A percentile compares a stretch with the other conserved stretches of the same genome.
Conservation (phyloP, 495 filamentous ascomycete species). For the Massariosphaeria phaeospora region DNA sequence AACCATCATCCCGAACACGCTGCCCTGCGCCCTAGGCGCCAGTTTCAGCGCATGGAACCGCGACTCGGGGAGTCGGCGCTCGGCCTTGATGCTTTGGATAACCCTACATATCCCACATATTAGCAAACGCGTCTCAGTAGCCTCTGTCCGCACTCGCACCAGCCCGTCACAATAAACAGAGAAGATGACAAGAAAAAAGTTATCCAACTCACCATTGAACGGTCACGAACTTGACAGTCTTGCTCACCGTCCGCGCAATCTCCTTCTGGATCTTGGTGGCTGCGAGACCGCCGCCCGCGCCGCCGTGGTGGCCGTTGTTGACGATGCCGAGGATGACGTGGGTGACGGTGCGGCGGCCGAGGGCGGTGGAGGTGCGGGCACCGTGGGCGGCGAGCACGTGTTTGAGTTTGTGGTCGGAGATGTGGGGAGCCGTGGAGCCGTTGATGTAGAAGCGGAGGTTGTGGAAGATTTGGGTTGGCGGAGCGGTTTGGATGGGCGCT, state of each 20-base stretch:
- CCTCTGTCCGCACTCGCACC: too few species aligned
- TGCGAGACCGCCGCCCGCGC: constrained; percentile 69
- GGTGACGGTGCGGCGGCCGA: constrained; percentile 69
- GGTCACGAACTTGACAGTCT: constrained; percentile 71
- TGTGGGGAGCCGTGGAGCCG: constrained; percentile 71
- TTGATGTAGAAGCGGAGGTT: constrained; percentile 77
- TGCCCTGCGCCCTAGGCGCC: constrained; percentile 15
- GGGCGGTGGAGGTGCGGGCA: constrained; percentile 58
- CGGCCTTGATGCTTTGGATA: constrained; percentile 3
- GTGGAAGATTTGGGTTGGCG: constrained; percentile 56
- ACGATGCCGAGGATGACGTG: constrained; percentile 77
- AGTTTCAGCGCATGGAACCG: constrained; percentile 12
- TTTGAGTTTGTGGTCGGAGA: constrained; percentile 86
- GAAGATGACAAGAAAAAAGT: background rate
- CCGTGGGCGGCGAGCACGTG: constrained; percentile 69
- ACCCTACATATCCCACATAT: background rate
- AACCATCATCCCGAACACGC: constrained; percentile 16
- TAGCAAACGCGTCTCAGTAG: background rate
- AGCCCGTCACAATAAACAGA: background rate
- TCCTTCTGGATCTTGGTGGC: constrained; percentile 80
- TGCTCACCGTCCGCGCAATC: constrained; percentile 57
- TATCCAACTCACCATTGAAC: constrained; percentile 63
- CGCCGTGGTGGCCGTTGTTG: constrained; percentile 47
- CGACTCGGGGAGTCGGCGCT: constrained; percentile 9
- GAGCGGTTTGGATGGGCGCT: background rate